phyloP scores from a whole-genome alignment of 1,139 yeast genomes.

The Blastobotrys aristatus region DNA sequence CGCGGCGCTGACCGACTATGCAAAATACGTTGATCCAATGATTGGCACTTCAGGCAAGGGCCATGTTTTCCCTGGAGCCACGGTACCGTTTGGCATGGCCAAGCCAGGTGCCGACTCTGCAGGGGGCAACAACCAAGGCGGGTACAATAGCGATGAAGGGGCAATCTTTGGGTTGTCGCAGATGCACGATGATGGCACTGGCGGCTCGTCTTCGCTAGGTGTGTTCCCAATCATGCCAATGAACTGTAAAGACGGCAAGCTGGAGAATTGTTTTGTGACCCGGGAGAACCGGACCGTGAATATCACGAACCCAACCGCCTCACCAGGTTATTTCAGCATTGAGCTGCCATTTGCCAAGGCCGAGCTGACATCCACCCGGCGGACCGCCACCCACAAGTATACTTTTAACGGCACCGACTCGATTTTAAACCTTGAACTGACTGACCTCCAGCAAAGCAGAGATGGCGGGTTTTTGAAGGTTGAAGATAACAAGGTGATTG shows the following conservation, averaged over 20 bases:
- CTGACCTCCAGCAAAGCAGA: slow-evolving; percentile 9
- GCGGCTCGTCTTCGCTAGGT: slow-evolving; percentile 33
- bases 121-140: slow-evolving; percentile 35
- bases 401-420: slow-evolving; percentile 8
- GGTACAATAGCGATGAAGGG: slow-evolving; percentile 35
- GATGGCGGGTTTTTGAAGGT: slow-evolving; percentile 7
- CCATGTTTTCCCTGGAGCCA: slow-evolving; percentile 39
- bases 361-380: slow-evolving; percentile 12
- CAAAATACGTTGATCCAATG: slow-evolving; percentile 16
- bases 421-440: slow-evolving; percentile 10
- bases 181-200: slow-evolving; percentile 43
- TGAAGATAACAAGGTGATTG: slow-evolving; percentile 3
- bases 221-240: slow-evolving; percentile 14
- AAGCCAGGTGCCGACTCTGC: slow-evolving; percentile 37
- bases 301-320: slow-evolving; percentile 7
- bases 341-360: slow-evolving; percentile 7
- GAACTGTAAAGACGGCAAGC: slow-evolving; percentile 1
- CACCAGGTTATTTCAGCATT: slow-evolving; percentile 12
- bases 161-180: slow-evolving; percentile 36
- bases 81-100: slow-evolving; percentile 41
- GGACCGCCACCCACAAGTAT: slow-evolving; percentile 12
- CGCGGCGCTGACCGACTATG: slow-evolving; percentile 4
- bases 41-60: slow-evolving; percentile 38
- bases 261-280: slow-evolving; percentile 9
- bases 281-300: slow-evolving; percentile 4